Percentiles rank a stretch among this genome's conserved stretches.
Evolutionary conservation across 2,329 filamentous ascomycete genomes (phyloP).

Genomic region (Pyrenophora teres): DNA sequence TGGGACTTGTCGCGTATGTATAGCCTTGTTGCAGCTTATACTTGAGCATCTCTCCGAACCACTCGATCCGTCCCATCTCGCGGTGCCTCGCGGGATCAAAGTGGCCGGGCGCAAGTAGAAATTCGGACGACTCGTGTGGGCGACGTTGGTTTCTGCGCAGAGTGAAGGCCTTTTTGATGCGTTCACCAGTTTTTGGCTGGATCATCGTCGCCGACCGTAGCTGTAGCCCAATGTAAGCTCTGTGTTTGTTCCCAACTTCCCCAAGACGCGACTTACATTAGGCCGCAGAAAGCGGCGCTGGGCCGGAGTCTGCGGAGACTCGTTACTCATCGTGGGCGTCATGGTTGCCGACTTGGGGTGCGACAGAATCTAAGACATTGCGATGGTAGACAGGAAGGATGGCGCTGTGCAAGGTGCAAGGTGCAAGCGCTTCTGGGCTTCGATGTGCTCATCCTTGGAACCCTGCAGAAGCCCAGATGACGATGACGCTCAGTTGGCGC

Average conservation of each 20-base stretch:
- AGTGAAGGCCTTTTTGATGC: slow-evolving; percentile 78
- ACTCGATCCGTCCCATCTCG: slow-evolving; percentile 39
- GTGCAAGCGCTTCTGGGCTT: slow-evolving; percentile 1
- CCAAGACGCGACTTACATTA: slow-evolving; percentile 35
- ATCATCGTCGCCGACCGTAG: slow-evolving; percentile 86
- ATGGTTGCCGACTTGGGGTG: neutral
- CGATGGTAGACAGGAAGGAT: neutral
- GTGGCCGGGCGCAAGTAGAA: slow-evolving; percentile 44
- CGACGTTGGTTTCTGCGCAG: slow-evolving; percentile 58
- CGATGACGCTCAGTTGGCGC: slow-evolving; percentile 17
- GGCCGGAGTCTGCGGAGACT: slow-evolving; percentile 36
- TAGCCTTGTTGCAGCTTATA: slow-evolving; percentile 48
- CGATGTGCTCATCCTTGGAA: slow-evolving; percentile 3
- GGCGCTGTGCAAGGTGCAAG: slow-evolving; percentile 7
- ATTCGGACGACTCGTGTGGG: slow-evolving; percentile 51
- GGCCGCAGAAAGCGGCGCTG: slow-evolving; percentile 45
- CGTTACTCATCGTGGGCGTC: slow-evolving; percentile 31
- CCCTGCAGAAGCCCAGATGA: slow-evolving; percentile 18
- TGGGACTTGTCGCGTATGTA: slow-evolving; percentile 70
- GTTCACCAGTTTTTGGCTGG: slow-evolving; percentile 82
- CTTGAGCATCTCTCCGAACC: slow-evolving; percentile 45
- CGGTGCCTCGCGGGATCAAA: slow-evolving; percentile 35
- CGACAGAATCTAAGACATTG: slow-evolving; percentile 17
- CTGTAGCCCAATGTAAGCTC: slow-evolving; percentile 49
- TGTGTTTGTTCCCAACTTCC: neutral